Conservation (phyloP, 225 moss, liverwort and hornwort species). For the Marchantia paleacea region DNA sequence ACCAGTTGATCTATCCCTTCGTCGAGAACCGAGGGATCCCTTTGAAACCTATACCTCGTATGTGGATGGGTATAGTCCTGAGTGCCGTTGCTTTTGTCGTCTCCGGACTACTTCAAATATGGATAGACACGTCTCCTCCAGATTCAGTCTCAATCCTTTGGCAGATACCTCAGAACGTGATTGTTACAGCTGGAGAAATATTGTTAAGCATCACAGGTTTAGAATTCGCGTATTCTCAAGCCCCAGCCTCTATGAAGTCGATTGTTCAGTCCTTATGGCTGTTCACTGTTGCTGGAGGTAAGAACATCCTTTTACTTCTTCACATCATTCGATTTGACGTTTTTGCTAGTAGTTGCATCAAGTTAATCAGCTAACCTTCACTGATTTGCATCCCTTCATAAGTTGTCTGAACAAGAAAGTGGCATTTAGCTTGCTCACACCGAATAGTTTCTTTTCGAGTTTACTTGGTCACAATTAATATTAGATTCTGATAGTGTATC, state of each 20-base stretch:
- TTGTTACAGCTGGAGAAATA: conserved; percentile 89
- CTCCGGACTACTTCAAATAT: conserved; percentile 70
- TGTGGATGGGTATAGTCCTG: conserved; percentile 72
- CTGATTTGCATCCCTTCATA: neutral
- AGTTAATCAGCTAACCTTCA: neutral
- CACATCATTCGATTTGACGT: neutral
- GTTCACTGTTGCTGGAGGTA: conserved; percentile 83
- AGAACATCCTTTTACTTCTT: neutral
- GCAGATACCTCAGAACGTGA: conserved; percentile 74
- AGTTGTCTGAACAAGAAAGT: neutral
- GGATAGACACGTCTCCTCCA: conserved; percentile 44
- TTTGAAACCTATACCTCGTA: conserved; percentile 67
- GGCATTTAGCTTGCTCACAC: neutral
- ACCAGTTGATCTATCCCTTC: conserved; percentile 79
- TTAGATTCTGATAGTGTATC: neutral
- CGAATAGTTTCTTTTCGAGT: neutral
- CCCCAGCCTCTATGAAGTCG: conserved; percentile 91
- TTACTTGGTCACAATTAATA: neutral
- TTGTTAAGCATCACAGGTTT: conserved; percentile 94
- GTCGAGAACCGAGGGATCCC: conserved; percentile 54
- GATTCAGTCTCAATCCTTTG: conserved; percentile 61
- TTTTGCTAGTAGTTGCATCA: neutral
- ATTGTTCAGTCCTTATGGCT: conserved; percentile 87
- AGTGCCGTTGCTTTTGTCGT: conserved; percentile 68
- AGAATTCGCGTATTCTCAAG: conserved; percentile 91